A percentile compares a stretch with the other conserved stretches of the same genome.
These are phyloP conservation scores for Labyrinthula sp. DNA, from an alignment of 352 stramenopile genomes.

Conservation along the genomic window DNA sequence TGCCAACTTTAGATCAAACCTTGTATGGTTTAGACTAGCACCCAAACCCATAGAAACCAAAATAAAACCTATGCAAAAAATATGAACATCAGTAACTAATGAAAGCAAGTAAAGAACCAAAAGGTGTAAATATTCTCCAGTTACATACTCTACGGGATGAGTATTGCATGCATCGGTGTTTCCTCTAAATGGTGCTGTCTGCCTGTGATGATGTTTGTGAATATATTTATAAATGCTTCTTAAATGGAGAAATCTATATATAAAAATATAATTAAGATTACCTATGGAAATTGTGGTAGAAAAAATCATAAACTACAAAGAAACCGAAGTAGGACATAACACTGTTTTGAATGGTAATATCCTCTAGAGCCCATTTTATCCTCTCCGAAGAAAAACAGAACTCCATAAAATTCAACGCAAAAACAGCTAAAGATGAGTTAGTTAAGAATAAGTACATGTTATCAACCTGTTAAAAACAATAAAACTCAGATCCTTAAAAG, in stretches of 20 bases:
- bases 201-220: constrained; percentile 62
- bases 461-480: too few species aligned
- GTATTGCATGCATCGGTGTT: constrained; percentile 61
- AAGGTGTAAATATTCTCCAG: constrained; percentile 62
- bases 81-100: constrained; percentile 31
- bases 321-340: constrained; percentile 41
- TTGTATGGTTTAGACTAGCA: constrained; percentile 56
- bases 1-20: constrained; percentile 42
- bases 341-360: constrained; percentile 37
- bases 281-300: constrained; percentile 62
- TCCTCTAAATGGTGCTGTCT: constrained; percentile 51
- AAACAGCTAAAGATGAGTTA: too few species aligned
- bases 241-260: constrained; percentile 47
- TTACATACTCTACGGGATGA: constrained; percentile 59
- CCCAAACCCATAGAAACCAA: constrained; percentile 44
- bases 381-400: constrained; percentile 3
- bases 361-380: constrained; percentile 32
- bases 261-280: too few species aligned
- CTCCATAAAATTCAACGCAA: too few species aligned
- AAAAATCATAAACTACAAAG: constrained; percentile 58
- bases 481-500: too few species aligned
- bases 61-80: too few species aligned
- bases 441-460: too few species aligned
- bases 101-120: constrained; percentile 39
- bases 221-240: constrained; percentile 48